Evolutionary conservation across 2,329 filamentous ascomycete species (phyloP).

Genomic region (Colletotrichum tanaceti): DNA sequence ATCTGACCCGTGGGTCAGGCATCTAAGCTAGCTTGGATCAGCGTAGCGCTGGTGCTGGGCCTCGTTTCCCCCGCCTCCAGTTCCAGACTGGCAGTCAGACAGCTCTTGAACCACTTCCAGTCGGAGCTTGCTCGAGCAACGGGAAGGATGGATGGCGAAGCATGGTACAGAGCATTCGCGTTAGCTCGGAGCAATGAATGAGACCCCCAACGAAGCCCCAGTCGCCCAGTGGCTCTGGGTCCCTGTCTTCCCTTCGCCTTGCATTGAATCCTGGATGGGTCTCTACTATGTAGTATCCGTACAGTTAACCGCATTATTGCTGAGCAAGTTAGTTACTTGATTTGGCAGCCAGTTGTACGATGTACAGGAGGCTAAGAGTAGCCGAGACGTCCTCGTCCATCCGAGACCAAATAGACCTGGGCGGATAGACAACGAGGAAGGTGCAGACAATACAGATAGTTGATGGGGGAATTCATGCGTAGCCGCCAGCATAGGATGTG

Average conservation of each 20-base stretch:
- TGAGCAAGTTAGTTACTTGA: slow-evolving; percentile 29
- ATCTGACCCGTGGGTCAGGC: slow-evolving; percentile 40
- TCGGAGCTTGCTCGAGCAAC: slow-evolving; percentile 13
- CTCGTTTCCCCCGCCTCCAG: slow-evolving; percentile 39
- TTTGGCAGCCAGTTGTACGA: slow-evolving; percentile 17
- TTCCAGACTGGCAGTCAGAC: slow-evolving; percentile 35
- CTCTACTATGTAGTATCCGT: too few species aligned
- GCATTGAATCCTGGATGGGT: slow-evolving; percentile 27
- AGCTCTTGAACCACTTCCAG: slow-evolving; percentile 25
- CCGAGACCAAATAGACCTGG: slow-evolving; percentile 11
- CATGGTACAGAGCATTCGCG: slow-evolving; percentile 13
- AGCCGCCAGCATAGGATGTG: slow-evolving; percentile 13
- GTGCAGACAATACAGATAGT: slow-evolving; percentile 2
- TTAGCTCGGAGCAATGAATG: slow-evolving; percentile 1
- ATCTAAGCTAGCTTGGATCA: slow-evolving; percentile 37
- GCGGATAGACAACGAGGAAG: neutral
- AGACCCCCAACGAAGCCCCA: slow-evolving; percentile 8
- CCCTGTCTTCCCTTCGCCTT: slow-evolving; percentile 32
- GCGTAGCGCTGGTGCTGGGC: slow-evolving; percentile 39
- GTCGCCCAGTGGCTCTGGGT: slow-evolving; percentile 23
- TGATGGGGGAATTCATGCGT: neutral
- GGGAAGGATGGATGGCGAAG: neutral
- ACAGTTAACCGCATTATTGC: slow-evolving; percentile 32
- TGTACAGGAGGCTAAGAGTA: slow-evolving; percentile 3
- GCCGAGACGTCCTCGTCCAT: slow-evolving; percentile 15